Conservation (phyloP, 129 eudicot genomes). For the Artemisia annua region DNA sequence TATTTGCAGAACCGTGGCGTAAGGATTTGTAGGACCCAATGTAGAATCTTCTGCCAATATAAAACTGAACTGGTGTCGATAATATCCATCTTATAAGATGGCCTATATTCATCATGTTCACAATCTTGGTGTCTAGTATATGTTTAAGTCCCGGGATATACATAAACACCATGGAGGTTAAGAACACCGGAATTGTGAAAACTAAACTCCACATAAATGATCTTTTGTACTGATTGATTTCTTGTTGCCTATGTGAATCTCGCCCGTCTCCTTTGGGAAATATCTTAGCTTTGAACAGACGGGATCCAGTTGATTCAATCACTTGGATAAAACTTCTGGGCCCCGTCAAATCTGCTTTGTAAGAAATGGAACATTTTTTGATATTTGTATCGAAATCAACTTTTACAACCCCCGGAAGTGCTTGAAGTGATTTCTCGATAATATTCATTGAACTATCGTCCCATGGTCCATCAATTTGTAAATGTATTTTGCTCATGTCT, state of each 20-base stretch:
- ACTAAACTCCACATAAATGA: conserved; percentile 80
- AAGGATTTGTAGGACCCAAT: conserved; percentile 72
- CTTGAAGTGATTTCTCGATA: conserved; percentile 53
- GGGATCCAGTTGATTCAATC: conserved; percentile 59
- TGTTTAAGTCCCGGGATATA: conserved; percentile 67
- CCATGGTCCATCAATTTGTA: conserved; percentile 61
- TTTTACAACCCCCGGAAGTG: conserved; percentile 69
- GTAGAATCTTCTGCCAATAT: conserved; percentile 75
- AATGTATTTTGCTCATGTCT: conserved; percentile 54
- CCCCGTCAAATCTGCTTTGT: conserved; percentile 68
- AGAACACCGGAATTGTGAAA: conserved; percentile 76
- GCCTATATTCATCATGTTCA: conserved; percentile 69
- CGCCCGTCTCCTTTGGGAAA: conserved; percentile 58
- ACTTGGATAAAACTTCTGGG: conserved; percentile 68
- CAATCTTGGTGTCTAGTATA: conserved; percentile 49
- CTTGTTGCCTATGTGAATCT: conserved; percentile 51
- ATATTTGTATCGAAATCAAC: conserved; percentile 45
- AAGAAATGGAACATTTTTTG: conserved; percentile 51
- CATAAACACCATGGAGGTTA: conserved; percentile 87
- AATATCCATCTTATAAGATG: conserved; percentile 71
- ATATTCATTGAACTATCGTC: conserved; percentile 38
- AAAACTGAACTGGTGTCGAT: conserved; percentile 83
- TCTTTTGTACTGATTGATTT: conserved; percentile 56
- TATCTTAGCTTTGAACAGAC: conserved; percentile 55
- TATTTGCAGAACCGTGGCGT: conserved; percentile 75